Conservation (phyloP, 192 early-diverging fungal species). For the Linnemannia exigua region DNA sequence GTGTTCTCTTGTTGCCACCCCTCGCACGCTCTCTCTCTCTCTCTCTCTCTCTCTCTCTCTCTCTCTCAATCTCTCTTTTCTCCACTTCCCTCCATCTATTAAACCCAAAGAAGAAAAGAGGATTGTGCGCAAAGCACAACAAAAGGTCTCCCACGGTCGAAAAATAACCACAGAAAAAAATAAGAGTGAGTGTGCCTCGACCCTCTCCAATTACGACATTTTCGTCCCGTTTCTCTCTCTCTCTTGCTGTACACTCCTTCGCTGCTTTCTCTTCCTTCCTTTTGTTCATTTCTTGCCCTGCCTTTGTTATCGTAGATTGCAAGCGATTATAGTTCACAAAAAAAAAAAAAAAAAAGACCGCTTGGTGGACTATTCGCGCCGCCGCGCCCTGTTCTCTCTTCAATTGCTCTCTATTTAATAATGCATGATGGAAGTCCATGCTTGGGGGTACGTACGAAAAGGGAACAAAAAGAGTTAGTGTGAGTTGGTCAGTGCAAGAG, state of each 20-base stretch:
- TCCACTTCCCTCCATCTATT: too few species aligned
- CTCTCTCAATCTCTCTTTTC: not conserved
- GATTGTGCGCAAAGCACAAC: slow-evolving; percentile 1
- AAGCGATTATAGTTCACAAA: not conserved
- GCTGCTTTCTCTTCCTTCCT: too few species aligned
- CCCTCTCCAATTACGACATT: not conserved
- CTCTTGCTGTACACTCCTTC: too few species aligned
- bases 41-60: not conserved
- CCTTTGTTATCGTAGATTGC: not conserved
- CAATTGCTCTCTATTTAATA: not conserved
- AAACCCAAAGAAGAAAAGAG: not conserved
- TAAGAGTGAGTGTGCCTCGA: not conserved
- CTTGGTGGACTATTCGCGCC: not conserved
- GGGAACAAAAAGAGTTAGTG: not conserved
- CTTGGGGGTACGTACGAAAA: not conserved
- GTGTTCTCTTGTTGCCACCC: not conserved
- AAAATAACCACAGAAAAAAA: too few species aligned
- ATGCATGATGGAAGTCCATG: not conserved
- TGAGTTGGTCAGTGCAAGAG: not conserved
- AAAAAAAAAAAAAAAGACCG: not conserved
- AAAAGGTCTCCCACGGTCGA: not conserved
- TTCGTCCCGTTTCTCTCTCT: not conserved
- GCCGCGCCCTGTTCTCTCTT: not conserved
- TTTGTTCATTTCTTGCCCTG: not conserved
- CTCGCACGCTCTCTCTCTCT: not conserved